phyloP scores from a whole-genome alignment of 1,284 basidiomycete species.

The Phellopilus nigrolimitatus region DNA sequence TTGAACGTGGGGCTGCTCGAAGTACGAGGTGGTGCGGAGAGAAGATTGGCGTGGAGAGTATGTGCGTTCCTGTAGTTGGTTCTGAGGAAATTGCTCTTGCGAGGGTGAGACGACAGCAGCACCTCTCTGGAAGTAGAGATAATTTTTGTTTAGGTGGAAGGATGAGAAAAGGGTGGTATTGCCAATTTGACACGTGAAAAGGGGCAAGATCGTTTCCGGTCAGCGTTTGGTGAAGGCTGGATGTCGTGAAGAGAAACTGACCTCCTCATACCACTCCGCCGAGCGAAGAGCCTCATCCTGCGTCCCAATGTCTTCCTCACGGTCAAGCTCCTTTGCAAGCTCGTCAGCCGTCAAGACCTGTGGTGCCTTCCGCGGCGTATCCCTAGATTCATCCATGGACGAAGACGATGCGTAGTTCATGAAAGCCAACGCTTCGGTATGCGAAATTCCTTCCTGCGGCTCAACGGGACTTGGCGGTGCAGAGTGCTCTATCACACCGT shows the following conservation, averaged over 20 bases:
- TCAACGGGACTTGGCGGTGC: neutral
- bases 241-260: neutral
- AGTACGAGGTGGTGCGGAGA: neutral
- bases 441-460: too few relatives aligned
- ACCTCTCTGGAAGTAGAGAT: neutral
- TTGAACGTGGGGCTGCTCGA: neutral
- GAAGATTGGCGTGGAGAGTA: constrained; percentile 8
- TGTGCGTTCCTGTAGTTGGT: neutral
- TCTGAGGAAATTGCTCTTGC: neutral
- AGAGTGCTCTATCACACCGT: constrained; percentile 9
- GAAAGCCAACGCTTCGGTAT: too few relatives aligned
- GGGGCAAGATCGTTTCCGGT: neutral
- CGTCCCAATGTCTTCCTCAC: constrained; percentile 9
- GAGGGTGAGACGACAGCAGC: neutral
- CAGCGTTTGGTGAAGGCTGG: neutral
- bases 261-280: constrained; percentile 9
- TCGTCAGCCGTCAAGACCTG: neutral
- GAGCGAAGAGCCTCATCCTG: neutral
- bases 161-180: too few relatives aligned
- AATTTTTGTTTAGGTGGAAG: too few relatives aligned
- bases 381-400: neutral
- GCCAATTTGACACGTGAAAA: neutral
- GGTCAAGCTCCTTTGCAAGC: constrained; percentile 4
- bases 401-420: too few relatives aligned
- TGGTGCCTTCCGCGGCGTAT: neutral